Base-by-base conservation (phyloP, 805 yeast species). In the Pichia sporocuriosa region DNA sequence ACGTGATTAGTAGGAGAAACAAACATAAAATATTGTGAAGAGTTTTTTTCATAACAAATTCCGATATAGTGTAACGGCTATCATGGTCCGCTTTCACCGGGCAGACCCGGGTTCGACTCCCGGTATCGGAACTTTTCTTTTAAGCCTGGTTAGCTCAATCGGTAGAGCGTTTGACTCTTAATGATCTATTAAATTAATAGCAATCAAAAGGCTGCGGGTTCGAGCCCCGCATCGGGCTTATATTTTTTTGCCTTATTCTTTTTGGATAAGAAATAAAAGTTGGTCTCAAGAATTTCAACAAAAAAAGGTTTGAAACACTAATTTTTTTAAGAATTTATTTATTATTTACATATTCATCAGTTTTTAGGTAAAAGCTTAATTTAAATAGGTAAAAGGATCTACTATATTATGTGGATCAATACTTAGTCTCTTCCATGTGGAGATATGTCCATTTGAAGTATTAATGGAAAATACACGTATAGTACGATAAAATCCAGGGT, bases 401-500 rank as follows among this genome's bases (percentile, higher is more conserved):
- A 47, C 29, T 4, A 31, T 28, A 3, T 37, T 28, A 0, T 63
- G 65, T 1, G 82, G 80, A 6, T 71, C 66, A 20, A 74, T 69
- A 53, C 83, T 82, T 15, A 79, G 57, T 45, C 93, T 63, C 60
- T 89, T 88, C 88, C 94, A 86, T 2, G 87, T 74, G 28, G 56
- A 59, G 24, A 82, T 75, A 16, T 64, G 69, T 1, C 58, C 56
- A 7, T 60, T 53, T 5, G 3, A 6, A 1, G 74, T 56, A 56
- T 87, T 81, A 11, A 89, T 52, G 32, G 84, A 87, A 57, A 70
- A 90, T 0, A 81, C 53, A 37, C 98, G 69, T 34, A 87, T 55
- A 42, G 97, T 71, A 52, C 98, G 75, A n/a, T 81, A 69, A 25
- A 82, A 85, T 2, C 89, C 90, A 1, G 88, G 90, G 54, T 88